A percentile compares a stretch with the other conserved stretches of the same genome.
phyloP scores from a whole-genome alignment of 1,284 basidiomycete species.

The Erythrobasidium hasegawianum region DNA sequence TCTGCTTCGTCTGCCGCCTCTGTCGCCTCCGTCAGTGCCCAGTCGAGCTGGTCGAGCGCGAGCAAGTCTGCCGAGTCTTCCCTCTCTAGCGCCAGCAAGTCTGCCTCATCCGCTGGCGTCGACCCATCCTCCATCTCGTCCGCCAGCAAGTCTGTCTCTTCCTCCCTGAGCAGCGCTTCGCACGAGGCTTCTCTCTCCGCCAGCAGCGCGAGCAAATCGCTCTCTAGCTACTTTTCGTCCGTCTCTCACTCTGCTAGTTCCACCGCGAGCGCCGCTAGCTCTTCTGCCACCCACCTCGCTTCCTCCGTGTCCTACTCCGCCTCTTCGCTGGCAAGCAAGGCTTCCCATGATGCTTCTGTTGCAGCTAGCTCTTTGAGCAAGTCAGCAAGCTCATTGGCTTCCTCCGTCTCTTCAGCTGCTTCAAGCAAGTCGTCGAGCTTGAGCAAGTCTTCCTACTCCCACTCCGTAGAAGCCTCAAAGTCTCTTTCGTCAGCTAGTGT shows the following conservation, averaged over 20 bases:
- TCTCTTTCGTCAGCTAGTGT: constrained; percentile 12
- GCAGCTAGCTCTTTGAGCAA: constrained; percentile 17
- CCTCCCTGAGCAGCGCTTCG: constrained; percentile 22
- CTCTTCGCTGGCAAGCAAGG: constrained; percentile 19
- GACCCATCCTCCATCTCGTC: constrained; percentile 37
- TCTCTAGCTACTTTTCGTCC: constrained; percentile 24
- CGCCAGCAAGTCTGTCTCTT: constrained; percentile 20
- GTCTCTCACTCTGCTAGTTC: constrained; percentile 20
- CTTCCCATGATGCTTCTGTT: constrained; percentile 19
- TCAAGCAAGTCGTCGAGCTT: constrained; percentile 13
- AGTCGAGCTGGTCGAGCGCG: constrained; percentile 11
- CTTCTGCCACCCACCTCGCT: constrained; percentile 33
- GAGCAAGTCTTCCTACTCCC: constrained; percentile 3
- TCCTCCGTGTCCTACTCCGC: constrained; percentile 15
- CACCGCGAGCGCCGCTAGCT: constrained; percentile 29
- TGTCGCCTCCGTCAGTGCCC: constrained; percentile 34
- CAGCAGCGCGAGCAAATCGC: constrained; percentile 32
- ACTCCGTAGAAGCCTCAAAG: constrained; percentile 12
- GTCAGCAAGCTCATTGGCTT: constrained; percentile 17
- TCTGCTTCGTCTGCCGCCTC: constrained; percentile 28
- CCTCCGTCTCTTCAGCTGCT: constrained; percentile 29
- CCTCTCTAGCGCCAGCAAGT: constrained; percentile 32
- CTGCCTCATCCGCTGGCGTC: constrained; percentile 33
- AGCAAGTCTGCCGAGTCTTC: constrained; percentile 23
- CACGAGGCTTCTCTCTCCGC: constrained; percentile 25